phyloP scores from a whole-genome alignment of 2,329 filamentous ascomycete species.

The Colletotrichum eremochloae region DNA sequence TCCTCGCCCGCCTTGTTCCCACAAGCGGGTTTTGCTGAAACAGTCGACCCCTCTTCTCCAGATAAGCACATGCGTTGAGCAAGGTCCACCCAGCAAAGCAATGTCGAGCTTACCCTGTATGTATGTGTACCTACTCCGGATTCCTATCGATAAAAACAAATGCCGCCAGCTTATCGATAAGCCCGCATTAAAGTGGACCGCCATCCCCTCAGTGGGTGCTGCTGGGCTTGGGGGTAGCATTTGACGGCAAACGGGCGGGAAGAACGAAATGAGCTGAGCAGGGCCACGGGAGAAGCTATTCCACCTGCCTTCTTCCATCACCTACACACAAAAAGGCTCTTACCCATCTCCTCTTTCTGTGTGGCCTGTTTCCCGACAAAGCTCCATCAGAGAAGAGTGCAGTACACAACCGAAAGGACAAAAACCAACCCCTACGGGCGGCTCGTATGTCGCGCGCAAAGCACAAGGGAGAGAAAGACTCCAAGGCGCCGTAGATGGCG shows the following conservation, averaged over 20 bases:
- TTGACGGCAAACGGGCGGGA: constrained; percentile 21
- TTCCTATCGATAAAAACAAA: constrained; percentile 33
- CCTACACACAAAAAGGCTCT: background rate
- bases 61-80: constrained; percentile 13
- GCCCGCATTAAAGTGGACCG: constrained; percentile 8
- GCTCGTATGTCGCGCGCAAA: constrained; percentile 41
- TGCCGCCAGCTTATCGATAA: constrained; percentile 27
- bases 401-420: background rate
- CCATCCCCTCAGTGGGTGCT: constrained; percentile 24
- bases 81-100: constrained; percentile 4
- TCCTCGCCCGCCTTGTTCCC: constrained; percentile 1
- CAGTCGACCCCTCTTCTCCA: constrained; percentile 37
- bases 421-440: background rate
- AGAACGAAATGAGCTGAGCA: constrained; percentile 29
- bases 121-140: background rate
- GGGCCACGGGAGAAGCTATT: background rate
- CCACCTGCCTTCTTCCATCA: constrained; percentile 11
- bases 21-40: constrained; percentile 32
- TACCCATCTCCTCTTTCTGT: background rate
- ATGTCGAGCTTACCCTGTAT: background rate
- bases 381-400: background rate
- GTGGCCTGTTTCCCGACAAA: background rate
- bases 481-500: constrained; percentile 41
- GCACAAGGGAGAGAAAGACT: constrained; percentile 34
- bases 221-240: constrained; percentile 4